Base-by-base conservation (phyloP, 495 filamentous ascomycete species). In the Melanomma pulvis-pyrius region DNA sequence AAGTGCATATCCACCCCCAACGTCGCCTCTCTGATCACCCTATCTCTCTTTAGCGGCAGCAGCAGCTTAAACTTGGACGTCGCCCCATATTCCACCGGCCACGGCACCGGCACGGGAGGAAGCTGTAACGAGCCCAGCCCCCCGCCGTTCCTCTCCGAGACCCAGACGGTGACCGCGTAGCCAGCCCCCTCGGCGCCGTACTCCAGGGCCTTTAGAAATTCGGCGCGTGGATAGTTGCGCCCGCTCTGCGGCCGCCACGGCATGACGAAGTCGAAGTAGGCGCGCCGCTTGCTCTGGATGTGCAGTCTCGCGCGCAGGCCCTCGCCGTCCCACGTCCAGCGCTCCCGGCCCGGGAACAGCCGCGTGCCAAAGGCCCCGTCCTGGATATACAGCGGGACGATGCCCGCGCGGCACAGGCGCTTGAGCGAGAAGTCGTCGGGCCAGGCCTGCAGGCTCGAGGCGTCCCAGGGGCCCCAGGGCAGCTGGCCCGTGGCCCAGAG, bases 201-300 rank as follows among this genome's bases (percentile, higher is more conserved):
- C 17, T 12, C 39, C 29, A 61, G 51, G 7, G 2, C 2, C 1
- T 53, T n/a, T 19, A 54, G 5, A 13, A 66, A 59, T 1, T 47
- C 21, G 2, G 13, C 9, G n/a, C 55, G 25, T 8, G 53, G 1
- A 19, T 6, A 25, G 30, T 67, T 29, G 6, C 15, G 29, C 47
- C 1, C 30, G 17, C 25, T 17, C 41, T 22, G 29, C 5, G 50
- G 34, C 55, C 55, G 3, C 21, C 24, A 8, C 13, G 54, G 52
- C 1, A 68, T 34, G 2, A 56, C 7, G 28, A 63, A 59, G 8
- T 51, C 52, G 36, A 63, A 46, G 22, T 32, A 48, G 41, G 65
- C 51, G 1, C 65, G 50, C 13, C 34, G 53, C 26, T 59, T 68
- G 32, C 59, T 63, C 44, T 63, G 51, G 13, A 57, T 28, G 3